Evolutionary conservation across 1,284 basidiomycete genomes (phyloP).

Genomic region (Ganoderma lingzhi): DNA sequence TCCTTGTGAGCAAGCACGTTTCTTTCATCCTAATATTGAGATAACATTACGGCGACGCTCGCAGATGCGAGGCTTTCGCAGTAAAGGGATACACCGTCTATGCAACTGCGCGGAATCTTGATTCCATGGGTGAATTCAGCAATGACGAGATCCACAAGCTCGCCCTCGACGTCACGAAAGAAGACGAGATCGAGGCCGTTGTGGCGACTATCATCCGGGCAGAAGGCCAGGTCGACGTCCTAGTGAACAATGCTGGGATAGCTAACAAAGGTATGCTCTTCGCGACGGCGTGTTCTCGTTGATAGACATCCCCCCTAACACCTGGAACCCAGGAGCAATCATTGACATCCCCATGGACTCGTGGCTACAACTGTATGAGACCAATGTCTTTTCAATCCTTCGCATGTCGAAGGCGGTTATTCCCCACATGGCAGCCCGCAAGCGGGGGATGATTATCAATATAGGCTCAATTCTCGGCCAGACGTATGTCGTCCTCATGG

Average conservation of each 20-base stretch:
- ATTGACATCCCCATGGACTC: conserved; percentile 66
- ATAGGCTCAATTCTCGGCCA: conserved; percentile 78
- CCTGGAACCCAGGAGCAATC: conserved; percentile 56
- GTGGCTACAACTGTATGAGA: conserved; percentile 61
- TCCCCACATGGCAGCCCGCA: conserved; percentile 71
- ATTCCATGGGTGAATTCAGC: conserved; percentile 42
- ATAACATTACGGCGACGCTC: background rate
- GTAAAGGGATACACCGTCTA: conserved; percentile 47
- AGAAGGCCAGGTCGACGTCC: conserved; percentile 38
- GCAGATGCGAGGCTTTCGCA: conserved; percentile 45
- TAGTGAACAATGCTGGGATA: conserved; percentile 43
- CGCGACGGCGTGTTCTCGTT: background rate
- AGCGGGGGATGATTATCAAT: conserved; percentile 73
- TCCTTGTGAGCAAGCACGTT: conserved; percentile 5
- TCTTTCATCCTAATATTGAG: background rate
- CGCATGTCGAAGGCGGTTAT: conserved; percentile 69
- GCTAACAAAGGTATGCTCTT: conserved; percentile 36
- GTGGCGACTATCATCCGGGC: conserved; percentile 36
- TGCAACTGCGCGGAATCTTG: conserved; percentile 45
- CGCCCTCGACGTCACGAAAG: conserved; percentile 41
- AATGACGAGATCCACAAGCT: conserved; percentile 37
- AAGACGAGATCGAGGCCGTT: conserved; percentile 36
- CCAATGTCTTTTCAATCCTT: conserved; percentile 70
- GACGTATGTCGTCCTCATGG: conserved; percentile 48
- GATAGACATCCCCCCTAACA: background rate